phyloP scores from a whole-genome alignment of 208 protist species.

The Porcisia deanei region DNA sequence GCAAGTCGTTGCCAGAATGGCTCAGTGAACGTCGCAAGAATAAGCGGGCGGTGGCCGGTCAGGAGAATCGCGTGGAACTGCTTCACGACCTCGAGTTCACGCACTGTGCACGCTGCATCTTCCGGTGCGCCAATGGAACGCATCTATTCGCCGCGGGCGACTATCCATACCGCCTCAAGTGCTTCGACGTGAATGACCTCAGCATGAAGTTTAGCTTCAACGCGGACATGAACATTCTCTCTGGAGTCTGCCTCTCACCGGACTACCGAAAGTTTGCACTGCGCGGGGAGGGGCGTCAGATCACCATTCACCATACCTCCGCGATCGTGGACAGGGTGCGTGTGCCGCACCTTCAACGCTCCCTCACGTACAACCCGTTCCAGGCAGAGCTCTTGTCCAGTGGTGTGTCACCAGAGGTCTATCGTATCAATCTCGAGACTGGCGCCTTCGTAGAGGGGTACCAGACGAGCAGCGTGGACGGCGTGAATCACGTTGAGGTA shows the following conservation, averaged over 20 bases:
- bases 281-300: conserved; percentile 72
- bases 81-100: conserved; percentile 91
- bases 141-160: conserved; percentile 88
- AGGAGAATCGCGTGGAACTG: conserved; percentile 80
- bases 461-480: conserved; percentile 52
- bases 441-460: conserved; percentile 86
- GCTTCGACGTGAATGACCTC: conserved; percentile 89
- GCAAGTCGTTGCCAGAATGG: conserved; percentile 88
- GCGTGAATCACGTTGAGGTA: conserved; percentile 76
- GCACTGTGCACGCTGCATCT: conserved; percentile 78
- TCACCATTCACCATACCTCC: conserved; percentile 86
- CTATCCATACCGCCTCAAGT: conserved; percentile 89
- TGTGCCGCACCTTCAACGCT: conserved; percentile 84
- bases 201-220: conserved; percentile 93
- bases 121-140: conserved; percentile 79
- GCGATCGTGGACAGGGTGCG: conserved; percentile 79
- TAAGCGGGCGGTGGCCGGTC: conserved; percentile 42
- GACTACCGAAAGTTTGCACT: conserved; percentile 92
- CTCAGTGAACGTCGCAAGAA: conserved; percentile 77
- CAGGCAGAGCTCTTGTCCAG: conserved; percentile 75
- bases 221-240: conserved; percentile 86
- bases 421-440: conserved; percentile 82
- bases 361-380: conserved; percentile 72
- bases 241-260: conserved; percentile 75
- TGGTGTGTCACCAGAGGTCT: conserved; percentile 78